These are phyloP conservation scores for Fusarium subglutinans DNA, from an alignment of 2,329 filamentous ascomycete genomes.

Conservation along the genomic window DNA sequence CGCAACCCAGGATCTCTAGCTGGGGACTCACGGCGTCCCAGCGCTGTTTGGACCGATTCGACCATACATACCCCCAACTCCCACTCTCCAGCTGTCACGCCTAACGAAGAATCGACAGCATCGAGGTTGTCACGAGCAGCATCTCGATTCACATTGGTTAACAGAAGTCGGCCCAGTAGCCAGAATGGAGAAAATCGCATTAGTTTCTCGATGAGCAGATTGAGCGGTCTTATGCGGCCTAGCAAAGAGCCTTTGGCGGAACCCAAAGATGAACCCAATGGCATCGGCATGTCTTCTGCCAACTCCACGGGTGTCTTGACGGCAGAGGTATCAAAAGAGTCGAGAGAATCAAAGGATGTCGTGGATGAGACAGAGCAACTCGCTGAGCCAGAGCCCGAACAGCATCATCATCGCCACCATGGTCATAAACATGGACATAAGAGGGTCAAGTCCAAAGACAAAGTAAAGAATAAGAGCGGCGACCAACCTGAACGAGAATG, in stretches of 20 bases:
- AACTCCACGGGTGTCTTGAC: constrained; percentile 41
- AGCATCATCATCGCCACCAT: constrained; percentile 35
- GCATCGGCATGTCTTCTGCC: constrained; percentile 39
- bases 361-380: constrained; percentile 34
- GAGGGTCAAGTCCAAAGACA: constrained; percentile 52
- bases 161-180: constrained; percentile 65
- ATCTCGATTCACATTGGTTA: constrained; percentile 60
- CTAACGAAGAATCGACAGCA: constrained; percentile 63
- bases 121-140: constrained; percentile 67
- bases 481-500: constrained; percentile 59
- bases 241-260: constrained; percentile 56
- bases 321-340: constrained; percentile 36
- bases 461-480: constrained; percentile 48
- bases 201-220: constrained; percentile 65
- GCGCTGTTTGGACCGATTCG: constrained; percentile 60
- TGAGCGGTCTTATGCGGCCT: constrained; percentile 60
- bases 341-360: constrained; percentile 21
- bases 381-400: constrained; percentile 36
- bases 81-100: constrained; percentile 53
- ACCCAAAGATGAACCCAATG: constrained; percentile 39
- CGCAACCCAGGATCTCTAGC: constrained; percentile 47
- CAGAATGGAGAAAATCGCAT: constrained; percentile 67
- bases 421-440: constrained; percentile 49
- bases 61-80: constrained; percentile 49
- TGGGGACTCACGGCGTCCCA: constrained; percentile 58